Conservation (phyloP, 108 stramenopile genomes). For the Cyclotella sp. region DNA sequence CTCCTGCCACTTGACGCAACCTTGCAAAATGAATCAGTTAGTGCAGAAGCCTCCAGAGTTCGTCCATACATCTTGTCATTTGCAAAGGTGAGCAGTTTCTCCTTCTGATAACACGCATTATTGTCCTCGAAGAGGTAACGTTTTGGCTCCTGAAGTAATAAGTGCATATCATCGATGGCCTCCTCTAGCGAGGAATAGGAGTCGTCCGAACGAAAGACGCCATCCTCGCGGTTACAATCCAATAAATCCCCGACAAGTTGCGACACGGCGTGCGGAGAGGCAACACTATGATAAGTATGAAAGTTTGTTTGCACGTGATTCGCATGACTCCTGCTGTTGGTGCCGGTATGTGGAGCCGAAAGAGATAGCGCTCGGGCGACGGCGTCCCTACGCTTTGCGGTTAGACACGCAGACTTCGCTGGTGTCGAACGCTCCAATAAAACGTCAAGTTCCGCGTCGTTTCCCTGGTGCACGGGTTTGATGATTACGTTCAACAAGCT, state of each 20-base stretch:
- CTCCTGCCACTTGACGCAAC: slow-evolving; percentile 35
- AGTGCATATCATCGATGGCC: slow-evolving; percentile 12
- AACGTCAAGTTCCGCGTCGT: not conserved
- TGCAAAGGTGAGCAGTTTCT: not conserved
- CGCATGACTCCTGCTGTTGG: too few species aligned
- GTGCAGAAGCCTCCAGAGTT: slow-evolving; percentile 1
- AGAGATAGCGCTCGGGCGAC: not conserved
- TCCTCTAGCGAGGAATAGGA: slow-evolving; percentile 2
- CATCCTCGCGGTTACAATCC: not conserved
- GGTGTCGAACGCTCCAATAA: not conserved
- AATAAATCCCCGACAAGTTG: not conserved
- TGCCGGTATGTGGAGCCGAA: too few species aligned
- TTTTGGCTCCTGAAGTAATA: slow-evolving; percentile 10
- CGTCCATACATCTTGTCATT: slow-evolving; percentile 16
- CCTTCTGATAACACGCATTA: not conserved
- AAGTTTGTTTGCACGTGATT: too few species aligned
- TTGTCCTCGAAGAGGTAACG: slow-evolving; percentile 5
- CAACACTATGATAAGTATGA: not conserved
- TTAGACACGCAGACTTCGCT: not conserved
- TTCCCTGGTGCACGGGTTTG: not conserved
- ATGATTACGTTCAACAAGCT: not conserved
- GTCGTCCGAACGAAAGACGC: not conserved
- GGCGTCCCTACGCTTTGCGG: not conserved
- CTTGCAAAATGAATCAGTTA: slow-evolving; percentile 51
- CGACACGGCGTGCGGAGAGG: not conserved